Evolutionary conservation across 495 filamentous ascomycete genomes (phyloP).

Genomic region (Neurospora sp.): DNA sequence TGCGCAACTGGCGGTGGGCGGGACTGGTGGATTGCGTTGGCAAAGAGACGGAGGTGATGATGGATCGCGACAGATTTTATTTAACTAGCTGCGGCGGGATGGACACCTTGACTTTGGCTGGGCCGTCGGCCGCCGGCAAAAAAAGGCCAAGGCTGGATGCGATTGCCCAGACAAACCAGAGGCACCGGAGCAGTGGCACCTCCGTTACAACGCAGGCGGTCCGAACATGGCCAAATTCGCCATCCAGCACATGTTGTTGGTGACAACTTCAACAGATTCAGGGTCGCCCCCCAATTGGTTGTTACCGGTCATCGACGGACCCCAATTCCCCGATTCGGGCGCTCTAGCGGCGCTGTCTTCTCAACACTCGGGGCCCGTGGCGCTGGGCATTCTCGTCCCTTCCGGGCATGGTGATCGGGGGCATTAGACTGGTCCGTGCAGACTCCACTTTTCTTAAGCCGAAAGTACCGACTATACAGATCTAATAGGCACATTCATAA

Average conservation of each 20-base stretch:
- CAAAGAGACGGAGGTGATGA: neutral
- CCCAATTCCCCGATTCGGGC: neutral
- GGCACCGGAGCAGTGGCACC: neutral
- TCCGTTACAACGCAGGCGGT: neutral
- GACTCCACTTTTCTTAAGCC: too few species aligned
- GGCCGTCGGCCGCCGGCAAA: neutral
- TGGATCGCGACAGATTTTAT: neutral
- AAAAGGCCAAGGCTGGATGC: neutral
- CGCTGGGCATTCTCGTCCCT: neutral
- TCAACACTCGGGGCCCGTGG: neutral
- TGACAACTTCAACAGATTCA: neutral
- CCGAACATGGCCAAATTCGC: neutral
- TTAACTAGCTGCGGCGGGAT: neutral
- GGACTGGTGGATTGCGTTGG: neutral
- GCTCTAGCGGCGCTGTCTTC: neutral
- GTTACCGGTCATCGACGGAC: neutral
- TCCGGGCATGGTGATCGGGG: too few species aligned
- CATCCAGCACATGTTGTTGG: neutral
- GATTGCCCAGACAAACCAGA: neutral
- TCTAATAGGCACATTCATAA: too few species aligned
- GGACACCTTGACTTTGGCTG: neutral
- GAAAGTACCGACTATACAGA: too few species aligned
- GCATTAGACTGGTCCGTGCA: too few species aligned
- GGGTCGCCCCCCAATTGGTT: neutral
- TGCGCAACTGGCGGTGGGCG: neutral